Evolutionary conservation across 352 stramenopile species (phyloP), one percentile per base, ranked within the genome.

Genomic region (Globisporangium apiculatum): DNA sequence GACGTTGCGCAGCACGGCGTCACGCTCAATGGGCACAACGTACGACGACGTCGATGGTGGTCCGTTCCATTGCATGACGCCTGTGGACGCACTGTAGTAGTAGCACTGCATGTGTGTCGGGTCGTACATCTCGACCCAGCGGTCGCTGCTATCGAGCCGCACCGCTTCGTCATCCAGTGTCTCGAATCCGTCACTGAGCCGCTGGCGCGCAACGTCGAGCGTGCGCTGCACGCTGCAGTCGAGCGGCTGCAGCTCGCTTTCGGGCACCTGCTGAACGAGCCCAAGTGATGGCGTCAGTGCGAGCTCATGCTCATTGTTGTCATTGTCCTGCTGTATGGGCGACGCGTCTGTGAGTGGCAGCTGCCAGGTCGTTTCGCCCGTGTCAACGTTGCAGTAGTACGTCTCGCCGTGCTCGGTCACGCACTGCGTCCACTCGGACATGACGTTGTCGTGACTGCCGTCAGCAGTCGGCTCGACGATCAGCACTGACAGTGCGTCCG

Each of bases 71-170:
- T 67, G 62, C 53, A 86, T 55, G 50, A 84, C 67, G 15, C 75
- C 75, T 10, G 69, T 75, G 18, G 68, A 58, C 17, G 69, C 54
- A 1, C 67, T 58, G 42, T 79, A 86, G 62, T 77, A 87, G 60
- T 83, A 87, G 52, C 73, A 57, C 5, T 51, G 40, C 40, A 74
- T 65, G n/a, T 78, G 71, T 0, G 64, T 69, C 35, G 66, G 67
- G 48, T 87, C 75, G 50, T 73, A 77, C 65, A 86, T 69, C 60
- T 86, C 67, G 53, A 86, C 49, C 73, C 77, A 87, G 53, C 76
- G 65, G 38, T 59, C 69, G 49, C 58, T 65, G 40, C 65, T 31
- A 31, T 31, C 68, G 35, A 71, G 57, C 7, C 43, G 50, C 15
- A 73, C 57, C 18, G 73, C 58, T 14, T 70, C 58, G 58, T 75